Base-by-base conservation (phyloP, 805 yeast species). In the Candida montana region DNA sequence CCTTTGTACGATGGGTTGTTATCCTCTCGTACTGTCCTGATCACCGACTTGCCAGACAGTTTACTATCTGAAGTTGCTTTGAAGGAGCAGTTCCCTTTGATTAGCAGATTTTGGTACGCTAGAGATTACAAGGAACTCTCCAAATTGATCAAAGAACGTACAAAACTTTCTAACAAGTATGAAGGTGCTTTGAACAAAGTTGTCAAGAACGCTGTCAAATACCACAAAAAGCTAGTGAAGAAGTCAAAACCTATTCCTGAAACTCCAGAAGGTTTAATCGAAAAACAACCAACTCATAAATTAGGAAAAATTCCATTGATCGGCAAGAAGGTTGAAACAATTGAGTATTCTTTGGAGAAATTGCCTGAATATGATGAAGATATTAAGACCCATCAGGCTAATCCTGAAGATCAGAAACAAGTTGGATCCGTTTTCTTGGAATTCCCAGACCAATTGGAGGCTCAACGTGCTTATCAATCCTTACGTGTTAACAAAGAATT, bases 391-490 rank as follows among this genome's bases (percentile, higher is more conserved):
- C 63, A 68, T 37, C 96, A 87, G 63, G 54, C 61, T 15, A 63
- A 68, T 30, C 74, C 76, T 62, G 72, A 72, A 37, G 63, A 72
- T 7, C 70, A 71, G 46, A 68, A 75, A 4, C 74, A 74, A 53
- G 59, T 74, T 32, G 80, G 83, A 5, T 77, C 95, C 30, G 91
- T 81, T 6, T 53, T 53, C 37, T 32, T 53, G 42, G 88, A 86
- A 57, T 91, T 93, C 62, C 74, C 83, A 38, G 72, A 85, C 46
- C 96, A 89, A 63, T 73, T 83, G 46, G 95, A 90, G 59, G 83
- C 93, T 42, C 97, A 90, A 64, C 73, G 79, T 51, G 95, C 96
- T 36, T 84, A 72, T 63, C 98, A 91, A 66, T 81, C 87, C n/a
- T 64, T 83, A 49, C 81, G 83, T 28, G 75, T 72, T 50, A 41